Evolutionary conservation across 1,284 basidiomycete species (phyloP).

Genomic region (Irpex sp.): DNA sequence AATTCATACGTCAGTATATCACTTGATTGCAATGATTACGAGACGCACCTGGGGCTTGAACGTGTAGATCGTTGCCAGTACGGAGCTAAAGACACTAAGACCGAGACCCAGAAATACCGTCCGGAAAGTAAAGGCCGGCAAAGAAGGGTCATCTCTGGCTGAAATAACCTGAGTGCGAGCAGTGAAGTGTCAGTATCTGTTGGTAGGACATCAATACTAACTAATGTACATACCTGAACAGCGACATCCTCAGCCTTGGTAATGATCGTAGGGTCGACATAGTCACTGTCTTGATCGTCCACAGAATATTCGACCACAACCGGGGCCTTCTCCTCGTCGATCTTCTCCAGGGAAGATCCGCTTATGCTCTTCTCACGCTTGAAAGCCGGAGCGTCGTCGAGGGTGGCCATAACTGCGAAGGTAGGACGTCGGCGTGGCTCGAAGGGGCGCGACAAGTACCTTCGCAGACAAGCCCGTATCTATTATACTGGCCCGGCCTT

Average conservation of each 20-base stretch:
- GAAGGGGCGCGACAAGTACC: neutral
- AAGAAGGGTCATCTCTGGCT: conserved; percentile 49
- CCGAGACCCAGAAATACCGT: conserved; percentile 58
- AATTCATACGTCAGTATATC: conserved; percentile 4
- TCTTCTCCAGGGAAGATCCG: conserved; percentile 15
- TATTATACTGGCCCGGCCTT: neutral
- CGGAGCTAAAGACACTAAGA: conserved; percentile 58
- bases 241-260: conserved; percentile 45
- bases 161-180: conserved; percentile 38
- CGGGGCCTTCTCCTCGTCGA: conserved; percentile 19
- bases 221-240: conserved; percentile 30
- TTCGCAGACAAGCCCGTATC: neutral
- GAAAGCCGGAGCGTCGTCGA: conserved; percentile 9
- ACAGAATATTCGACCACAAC: conserved; percentile 15
- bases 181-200: neutral
- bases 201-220: neutral
- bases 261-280: conserved; percentile 25
- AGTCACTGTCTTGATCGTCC: conserved; percentile 16
- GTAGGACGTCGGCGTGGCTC: neutral
- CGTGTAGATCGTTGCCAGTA: conserved; percentile 56
- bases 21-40: neutral
- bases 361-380: conserved; percentile 9
- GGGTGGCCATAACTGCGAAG: conserved; percentile 1
- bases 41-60: conserved; percentile 47
- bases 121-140: conserved; percentile 58